Evolutionary conservation across 1,284 basidiomycete species (phyloP), one percentile per base, ranked within the genome.

Genomic region (Trichosporon sp.): DNA sequence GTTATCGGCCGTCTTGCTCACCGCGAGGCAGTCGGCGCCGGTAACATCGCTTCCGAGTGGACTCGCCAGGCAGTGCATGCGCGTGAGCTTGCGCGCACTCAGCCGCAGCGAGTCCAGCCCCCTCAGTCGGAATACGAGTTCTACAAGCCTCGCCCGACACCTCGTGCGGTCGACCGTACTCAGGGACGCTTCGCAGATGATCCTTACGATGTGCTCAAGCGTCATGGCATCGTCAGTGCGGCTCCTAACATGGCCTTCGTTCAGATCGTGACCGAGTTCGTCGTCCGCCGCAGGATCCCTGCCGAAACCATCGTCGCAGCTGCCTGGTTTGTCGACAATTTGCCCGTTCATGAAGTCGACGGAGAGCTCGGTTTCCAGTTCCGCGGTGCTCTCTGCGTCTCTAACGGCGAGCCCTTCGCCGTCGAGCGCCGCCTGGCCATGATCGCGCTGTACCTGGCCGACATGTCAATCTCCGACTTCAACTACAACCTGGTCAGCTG

Each of bases 241-340:
- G 58, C 58, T 2, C 57, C 40, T 23, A 59, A 40, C 57, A 65
- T 57, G 61, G 52, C 44, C 31, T 57, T 54, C 27, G 49, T 54
- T n/a, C 49, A 54, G 19, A 49, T 63, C 37, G 46, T 68, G 34
- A 58, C 40, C 33, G 44, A 63, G 16, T 37, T 68, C 59, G 32
- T 68, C 34, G 34, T 58, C 56, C 46, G 52, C 3, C 44, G 60
- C 25, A 37, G 58, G 33, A 46, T 60, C 40, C 23, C 63, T 1
- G 62, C 62, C 23, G 66, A 68, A 57, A 57, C 46, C 2, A 49
- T 68, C 57, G 31, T 68, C 8, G 63, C 63, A 0, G 66, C 66
- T 7, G 64, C 57, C 4, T 65, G 62, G 61, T 68, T 63, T 33
- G 46, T 68, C 6, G 61, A 68, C 32, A 52, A 56, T n/a, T 49